phyloP scores from a whole-genome alignment of 2,329 filamentous ascomycete genomes.

The Nigrograna mackinnonii region DNA sequence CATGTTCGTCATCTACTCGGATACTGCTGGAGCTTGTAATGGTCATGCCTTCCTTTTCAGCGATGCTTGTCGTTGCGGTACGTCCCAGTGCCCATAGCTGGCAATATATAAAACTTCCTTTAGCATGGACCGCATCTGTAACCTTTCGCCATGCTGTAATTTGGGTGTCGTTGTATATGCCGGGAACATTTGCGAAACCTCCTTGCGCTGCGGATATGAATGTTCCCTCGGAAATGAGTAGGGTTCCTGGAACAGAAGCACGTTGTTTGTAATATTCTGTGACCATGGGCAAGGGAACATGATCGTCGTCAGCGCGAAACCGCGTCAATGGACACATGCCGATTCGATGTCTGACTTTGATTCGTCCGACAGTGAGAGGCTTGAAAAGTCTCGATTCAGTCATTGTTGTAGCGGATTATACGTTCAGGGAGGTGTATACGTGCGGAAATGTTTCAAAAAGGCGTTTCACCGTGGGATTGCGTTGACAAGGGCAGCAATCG shows the following conservation, averaged over 20 bases:
- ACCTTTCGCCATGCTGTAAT: slow-evolving; percentile 53
- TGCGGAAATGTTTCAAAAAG: too few relatives aligned
- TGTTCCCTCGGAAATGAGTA: slow-evolving; percentile 60
- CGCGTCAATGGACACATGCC: slow-evolving; percentile 40
- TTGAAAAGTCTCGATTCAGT: slow-evolving; percentile 32
- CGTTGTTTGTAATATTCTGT: slow-evolving; percentile 58
- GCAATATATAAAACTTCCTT: slow-evolving; percentile 49
- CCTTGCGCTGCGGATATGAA: not conserved
- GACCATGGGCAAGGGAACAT: slow-evolving; percentile 44
- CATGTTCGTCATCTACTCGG: slow-evolving; percentile 11
- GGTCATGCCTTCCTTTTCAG: not conserved
- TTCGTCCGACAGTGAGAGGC: slow-evolving; percentile 32
- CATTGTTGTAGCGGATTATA: slow-evolving; percentile 1
- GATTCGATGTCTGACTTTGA: slow-evolving; percentile 32
- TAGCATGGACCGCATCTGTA: slow-evolving; percentile 51
- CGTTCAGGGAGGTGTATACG: too few relatives aligned
- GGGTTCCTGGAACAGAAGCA: slow-evolving; percentile 53
- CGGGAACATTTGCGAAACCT: slow-evolving; percentile 17
- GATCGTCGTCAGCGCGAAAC: slow-evolving; percentile 47
- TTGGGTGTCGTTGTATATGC: slow-evolving; percentile 38
- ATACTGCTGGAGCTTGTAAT: not conserved
- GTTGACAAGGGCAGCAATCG: too few relatives aligned
- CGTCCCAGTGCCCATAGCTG: slow-evolving; percentile 35
- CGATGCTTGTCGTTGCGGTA: not conserved
- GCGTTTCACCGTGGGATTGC: too few relatives aligned